phyloP scores from a whole-genome alignment of 441 rosid genomes.

The Populus tomentosa region DNA sequence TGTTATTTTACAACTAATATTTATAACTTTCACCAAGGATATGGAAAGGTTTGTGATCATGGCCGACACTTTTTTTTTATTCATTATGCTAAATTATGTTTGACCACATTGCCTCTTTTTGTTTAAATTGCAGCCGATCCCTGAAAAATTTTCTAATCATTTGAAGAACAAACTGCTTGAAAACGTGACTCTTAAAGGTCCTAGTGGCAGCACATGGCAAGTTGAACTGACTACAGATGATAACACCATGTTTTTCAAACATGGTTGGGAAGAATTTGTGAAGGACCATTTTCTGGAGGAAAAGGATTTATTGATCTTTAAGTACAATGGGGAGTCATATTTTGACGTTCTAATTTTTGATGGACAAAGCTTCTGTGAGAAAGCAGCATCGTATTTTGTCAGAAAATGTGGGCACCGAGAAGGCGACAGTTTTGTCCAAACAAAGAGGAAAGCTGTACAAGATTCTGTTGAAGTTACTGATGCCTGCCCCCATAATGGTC shows the following conservation, averaged over 20 bases:
- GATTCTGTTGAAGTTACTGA: conserved; percentile 9
- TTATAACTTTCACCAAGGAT: background rate
- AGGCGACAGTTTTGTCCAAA: conserved; percentile 10
- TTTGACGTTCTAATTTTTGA: conserved; percentile 28
- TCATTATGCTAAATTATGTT: background rate
- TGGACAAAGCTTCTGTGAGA: conserved; percentile 27
- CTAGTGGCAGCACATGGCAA: conserved; percentile 27
- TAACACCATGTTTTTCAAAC: conserved; percentile 15
- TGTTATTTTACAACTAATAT: background rate
- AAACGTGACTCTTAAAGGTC: conserved; percentile 21
- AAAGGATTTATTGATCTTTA: conserved; percentile 36
- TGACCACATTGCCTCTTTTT: background rate
- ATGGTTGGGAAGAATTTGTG: conserved; percentile 39
- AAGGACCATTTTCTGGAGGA: conserved; percentile 23
- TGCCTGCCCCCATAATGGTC: conserved; percentile 14
- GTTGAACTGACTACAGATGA: conserved; percentile 19
- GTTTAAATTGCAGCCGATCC: conserved; percentile 20
- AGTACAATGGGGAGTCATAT: conserved; percentile 28
- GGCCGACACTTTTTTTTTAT: background rate
- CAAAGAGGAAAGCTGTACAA: conserved; percentile 21
- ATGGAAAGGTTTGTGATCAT: background rate
- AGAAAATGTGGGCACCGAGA: conserved; percentile 18
- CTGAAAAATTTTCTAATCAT: conserved; percentile 12
- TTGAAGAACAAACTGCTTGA: conserved; percentile 27
- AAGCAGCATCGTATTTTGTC: conserved; percentile 30